Evolutionary conservation across 371 early-diverging fungal species (phyloP).

Genomic region (Rhizopus sp.): DNA sequence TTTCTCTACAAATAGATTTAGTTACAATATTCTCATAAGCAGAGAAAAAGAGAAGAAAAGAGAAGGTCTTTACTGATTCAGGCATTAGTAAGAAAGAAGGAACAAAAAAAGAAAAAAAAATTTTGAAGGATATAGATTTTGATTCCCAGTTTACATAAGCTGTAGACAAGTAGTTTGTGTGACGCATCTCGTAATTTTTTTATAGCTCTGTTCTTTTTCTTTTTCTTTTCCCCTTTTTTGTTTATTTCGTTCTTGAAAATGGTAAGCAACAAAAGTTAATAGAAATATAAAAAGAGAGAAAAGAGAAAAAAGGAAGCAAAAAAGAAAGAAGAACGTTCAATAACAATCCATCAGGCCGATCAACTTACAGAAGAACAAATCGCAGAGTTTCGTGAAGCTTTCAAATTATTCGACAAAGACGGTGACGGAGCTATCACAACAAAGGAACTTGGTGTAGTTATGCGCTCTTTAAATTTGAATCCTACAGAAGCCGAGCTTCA

Average conservation of each 20-base stretch:
- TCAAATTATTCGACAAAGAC: constrained; percentile 82
- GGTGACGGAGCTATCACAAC: constrained; percentile 88
- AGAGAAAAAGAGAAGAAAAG: too few relatives aligned
- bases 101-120: too few relatives aligned
- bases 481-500: constrained; percentile 76
- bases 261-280: background rate
- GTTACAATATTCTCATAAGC: background rate
- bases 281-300: background rate
- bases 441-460: constrained; percentile 84
- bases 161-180: too few relatives aligned
- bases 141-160: too few relatives aligned
- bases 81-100: too few relatives aligned
- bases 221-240: too few relatives aligned
- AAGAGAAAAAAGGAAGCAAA: too few relatives aligned
- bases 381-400: constrained; percentile 87
- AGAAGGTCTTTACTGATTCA: too few relatives aligned
- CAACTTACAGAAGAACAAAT: constrained; percentile 89
- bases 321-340: too few relatives aligned
- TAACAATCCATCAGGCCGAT: constrained; percentile 62
- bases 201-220: too few relatives aligned
- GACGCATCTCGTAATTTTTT: too few relatives aligned
- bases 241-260: background rate
- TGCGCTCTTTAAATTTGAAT: constrained; percentile 86
- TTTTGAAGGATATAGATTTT: too few relatives aligned
- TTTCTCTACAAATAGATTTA: constrained; percentile 11